Percentiles rank a stretch among this genome's conserved stretches.
These are phyloP conservation scores for Galeopsis tetrahit DNA, from an alignment of 257 asterid genomes.

Conservation along the genomic window DNA sequence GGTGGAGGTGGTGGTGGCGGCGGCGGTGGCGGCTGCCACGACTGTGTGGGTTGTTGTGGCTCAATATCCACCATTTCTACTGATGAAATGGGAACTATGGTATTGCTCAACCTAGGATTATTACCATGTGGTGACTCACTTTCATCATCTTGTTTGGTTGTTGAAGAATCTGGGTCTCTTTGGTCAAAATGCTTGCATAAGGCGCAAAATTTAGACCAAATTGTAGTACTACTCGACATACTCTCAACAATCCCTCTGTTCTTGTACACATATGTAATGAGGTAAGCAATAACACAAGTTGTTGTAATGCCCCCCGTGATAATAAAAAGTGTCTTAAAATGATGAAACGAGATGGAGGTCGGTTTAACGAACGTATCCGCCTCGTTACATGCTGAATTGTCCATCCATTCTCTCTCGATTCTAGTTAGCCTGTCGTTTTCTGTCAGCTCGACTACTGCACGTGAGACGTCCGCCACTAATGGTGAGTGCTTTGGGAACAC, in stretches of 20 bases:
- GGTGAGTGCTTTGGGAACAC: conserved; percentile 45
- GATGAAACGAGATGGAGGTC: conserved; percentile 7
- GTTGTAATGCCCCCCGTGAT: conserved; percentile 40
- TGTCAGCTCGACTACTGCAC: conserved; percentile 38
- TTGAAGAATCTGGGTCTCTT: conserved; percentile 26
- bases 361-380: background rate
- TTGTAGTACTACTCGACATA: conserved; percentile 31
- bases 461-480: conserved; percentile 44
- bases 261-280: conserved; percentile 35
- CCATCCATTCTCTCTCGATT: conserved; percentile 31
- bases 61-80: background rate
- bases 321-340: conserved; percentile 34
- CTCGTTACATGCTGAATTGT: background rate
- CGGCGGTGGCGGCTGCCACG: background rate
- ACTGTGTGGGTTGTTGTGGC: background rate
- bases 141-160: conserved; percentile 20
- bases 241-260: conserved; percentile 35
- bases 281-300: conserved; percentile 30
- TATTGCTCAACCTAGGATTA: background rate
- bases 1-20: background rate
- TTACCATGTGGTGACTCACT: background rate
- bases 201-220: conserved; percentile 39
- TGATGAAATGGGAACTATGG: background rate
- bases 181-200: conserved; percentile 39
- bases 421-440: conserved; percentile 28